phyloP scores from a whole-genome alignment of 2,329 filamentous ascomycete species.

The Monosporascus sp. region DNA sequence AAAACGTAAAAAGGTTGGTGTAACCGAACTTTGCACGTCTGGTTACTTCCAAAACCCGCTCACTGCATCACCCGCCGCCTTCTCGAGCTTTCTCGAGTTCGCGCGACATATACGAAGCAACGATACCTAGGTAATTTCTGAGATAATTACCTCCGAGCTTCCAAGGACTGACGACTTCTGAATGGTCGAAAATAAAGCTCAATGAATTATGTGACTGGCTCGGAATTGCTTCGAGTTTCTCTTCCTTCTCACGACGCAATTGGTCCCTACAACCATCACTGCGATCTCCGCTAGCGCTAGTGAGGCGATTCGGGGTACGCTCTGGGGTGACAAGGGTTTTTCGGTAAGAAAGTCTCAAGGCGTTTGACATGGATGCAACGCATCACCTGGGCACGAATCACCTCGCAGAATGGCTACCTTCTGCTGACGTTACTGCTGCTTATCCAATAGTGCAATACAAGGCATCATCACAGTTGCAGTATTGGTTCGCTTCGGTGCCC shows the following conservation, averaged over 20 bases:
- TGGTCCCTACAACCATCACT: conserved; percentile 6
- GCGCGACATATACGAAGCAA: too few relatives aligned
- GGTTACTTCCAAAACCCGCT: conserved; percentile 8
- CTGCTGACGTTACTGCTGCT: background rate
- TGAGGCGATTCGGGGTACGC: background rate
- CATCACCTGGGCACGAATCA: conserved; percentile 8
- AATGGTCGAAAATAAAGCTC: conserved; percentile 15
- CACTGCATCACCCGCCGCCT: background rate
- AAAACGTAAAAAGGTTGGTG: conserved; percentile 18
- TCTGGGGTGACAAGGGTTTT: background rate
- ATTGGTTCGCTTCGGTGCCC: background rate
- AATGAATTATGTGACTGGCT: conserved; percentile 20
- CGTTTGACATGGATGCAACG: background rate
- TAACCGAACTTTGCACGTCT: conserved; percentile 13
- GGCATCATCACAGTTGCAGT: background rate
- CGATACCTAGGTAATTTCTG: too few relatives aligned
- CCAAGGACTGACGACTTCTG: background rate
- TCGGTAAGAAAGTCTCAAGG: background rate
- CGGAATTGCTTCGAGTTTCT: conserved; percentile 12
- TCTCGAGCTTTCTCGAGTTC: background rate
- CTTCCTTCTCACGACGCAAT: conserved; percentile 8
- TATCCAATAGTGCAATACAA: background rate
- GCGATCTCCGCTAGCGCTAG: background rate
- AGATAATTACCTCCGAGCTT: too few relatives aligned
- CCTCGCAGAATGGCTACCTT: conserved; percentile 1